These are phyloP conservation scores for Juglanconis juglandina DNA, from an alignment of 2,329 filamentous ascomycete genomes.

Conservation along the genomic window DNA sequence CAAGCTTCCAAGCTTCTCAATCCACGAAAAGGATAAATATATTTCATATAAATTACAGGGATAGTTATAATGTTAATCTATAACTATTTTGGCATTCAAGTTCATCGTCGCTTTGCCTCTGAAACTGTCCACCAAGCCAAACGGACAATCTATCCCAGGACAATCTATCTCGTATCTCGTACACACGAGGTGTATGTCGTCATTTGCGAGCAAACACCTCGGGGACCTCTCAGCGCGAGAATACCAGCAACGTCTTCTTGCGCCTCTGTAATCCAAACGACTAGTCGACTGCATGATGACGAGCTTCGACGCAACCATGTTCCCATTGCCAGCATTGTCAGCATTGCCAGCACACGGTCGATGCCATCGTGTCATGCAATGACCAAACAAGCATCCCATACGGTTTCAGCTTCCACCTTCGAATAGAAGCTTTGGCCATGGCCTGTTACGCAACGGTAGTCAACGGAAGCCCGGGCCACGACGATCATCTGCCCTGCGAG, in stretches of 20 bases:
- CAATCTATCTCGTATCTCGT: no score
- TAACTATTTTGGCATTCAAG: not conserved
- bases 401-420: not conserved
- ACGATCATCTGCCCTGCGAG: not conserved
- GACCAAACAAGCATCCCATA: not conserved
- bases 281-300: not conserved
- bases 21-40: no score
- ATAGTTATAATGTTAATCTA: not conserved
- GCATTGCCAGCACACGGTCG: not conserved
- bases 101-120: not conserved
- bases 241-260: no score
- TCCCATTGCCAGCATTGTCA: not conserved
- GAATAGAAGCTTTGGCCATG: not conserved
- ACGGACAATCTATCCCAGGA: no score
- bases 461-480: not conserved
- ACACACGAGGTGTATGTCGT: no score
- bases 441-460: not conserved
- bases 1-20: no score
- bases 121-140: no score
- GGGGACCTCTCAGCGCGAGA: not conserved
- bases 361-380: slow-evolving; percentile 1
- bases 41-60: not conserved
- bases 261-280: no score
- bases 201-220: not conserved
- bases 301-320: slow-evolving; percentile 1